Evolutionary conservation across 2,329 filamentous ascomycete species (phyloP).

Genomic region (Cyphellophora europaea): DNA sequence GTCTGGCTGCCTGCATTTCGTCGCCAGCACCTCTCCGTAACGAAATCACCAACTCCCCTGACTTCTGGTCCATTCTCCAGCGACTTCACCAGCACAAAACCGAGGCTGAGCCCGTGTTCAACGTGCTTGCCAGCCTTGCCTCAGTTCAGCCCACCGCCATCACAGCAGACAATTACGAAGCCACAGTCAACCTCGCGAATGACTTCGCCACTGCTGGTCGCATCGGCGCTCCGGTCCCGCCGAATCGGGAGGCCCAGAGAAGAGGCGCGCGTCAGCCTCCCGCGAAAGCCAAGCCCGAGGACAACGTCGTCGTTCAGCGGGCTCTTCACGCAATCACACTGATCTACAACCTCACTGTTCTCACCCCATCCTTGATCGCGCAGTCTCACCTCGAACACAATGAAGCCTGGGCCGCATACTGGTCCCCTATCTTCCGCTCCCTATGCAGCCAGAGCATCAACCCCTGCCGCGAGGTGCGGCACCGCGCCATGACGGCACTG

Average conservation of each 20-base stretch:
- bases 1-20: conserved; percentile 70
- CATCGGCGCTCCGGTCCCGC: conserved; percentile 29
- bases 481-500: conserved; percentile 75
- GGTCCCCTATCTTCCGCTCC: conserved; percentile 87
- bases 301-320: conserved; percentile 63
- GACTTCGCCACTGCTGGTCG: conserved; percentile 81
- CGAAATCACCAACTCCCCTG: conserved; percentile 90
- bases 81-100: conserved; percentile 60
- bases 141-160: conserved; percentile 68
- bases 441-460: conserved; percentile 87
- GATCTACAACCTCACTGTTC: conserved; percentile 70
- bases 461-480: conserved; percentile 83
- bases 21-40: conserved; percentile 70
- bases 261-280: conserved; percentile 11
- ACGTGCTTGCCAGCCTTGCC: conserved; percentile 72
- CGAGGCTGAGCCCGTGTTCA: conserved; percentile 70
- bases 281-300: conserved; percentile 23
- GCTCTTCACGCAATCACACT: conserved; percentile 73
- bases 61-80: conserved; percentile 90
- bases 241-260: neutral
- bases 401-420: conserved; percentile 96
- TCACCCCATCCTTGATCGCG: conserved; percentile 78
- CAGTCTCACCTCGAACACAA: conserved; percentile 84
- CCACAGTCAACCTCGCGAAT: conserved; percentile 72
- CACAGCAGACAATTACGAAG: conserved; percentile 91